Base-by-base conservation (phyloP, 441 rosid species). In the Capsella rubella region DNA sequence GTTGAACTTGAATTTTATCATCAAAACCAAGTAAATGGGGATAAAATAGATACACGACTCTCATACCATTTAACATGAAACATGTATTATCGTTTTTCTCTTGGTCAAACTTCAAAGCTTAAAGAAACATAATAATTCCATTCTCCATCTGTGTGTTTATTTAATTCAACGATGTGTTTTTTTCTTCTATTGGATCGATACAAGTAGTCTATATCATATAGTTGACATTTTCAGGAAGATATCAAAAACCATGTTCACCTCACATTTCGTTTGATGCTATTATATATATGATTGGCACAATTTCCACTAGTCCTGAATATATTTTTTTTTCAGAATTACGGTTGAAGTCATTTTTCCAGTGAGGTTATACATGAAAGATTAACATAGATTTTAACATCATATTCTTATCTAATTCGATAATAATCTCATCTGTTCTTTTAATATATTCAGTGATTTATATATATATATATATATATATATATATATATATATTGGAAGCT, bases 81-180 rank as follows among this genome's bases (percentile, higher is more conserved):
- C 32, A 31, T n/a, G 4, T 37, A 60, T 61, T 29, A 14, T 29
- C 43, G 31, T 51, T 39, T 31, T 52, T 32, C 27, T 25, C 35
- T 25, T 71, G 42, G 70, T 64, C 70, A 63, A 63, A 12, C 14
- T 15, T n/a, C 65, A 46, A 46, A 54, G 39, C 43, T 6, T 40
- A 4, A 3, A 54, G 2, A 7, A 39, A 27, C 4, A 50, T 3
- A 49, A 50, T 8, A 12, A 27, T 58, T 43, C 1, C 27, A 5
- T 4, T 39, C 34, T 51, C 61, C 40, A 51, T 50, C 6, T 61
- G 2, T 59, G 16, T 49, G 11, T 58, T 21, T 59, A 57, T 56
- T 27, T 21, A 18, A 13, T 39, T 16, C n/a, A 43, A 3, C 7
- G 55, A 32, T 69, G 43, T 55, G 1, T 16, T 0, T 43, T 21